A percentile compares a stretch with the other conserved stretches of the same genome.
Evolutionary conservation across 352 stramenopile species (phyloP).

Genomic region (Albugo laibachii): DNA sequence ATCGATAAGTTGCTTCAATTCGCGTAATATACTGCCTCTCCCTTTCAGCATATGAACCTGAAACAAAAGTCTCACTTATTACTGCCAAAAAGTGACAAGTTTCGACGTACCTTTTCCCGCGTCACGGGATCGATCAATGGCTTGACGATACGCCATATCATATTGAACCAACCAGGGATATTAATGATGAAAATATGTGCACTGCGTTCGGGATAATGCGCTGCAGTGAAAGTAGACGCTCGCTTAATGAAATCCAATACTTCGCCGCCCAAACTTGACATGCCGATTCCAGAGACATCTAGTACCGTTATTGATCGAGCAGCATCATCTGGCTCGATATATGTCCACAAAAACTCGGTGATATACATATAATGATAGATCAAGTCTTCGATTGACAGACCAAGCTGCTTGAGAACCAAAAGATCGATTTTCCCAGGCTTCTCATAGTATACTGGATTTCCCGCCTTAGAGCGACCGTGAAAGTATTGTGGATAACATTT

Average conservation of each 20-base stretch:
- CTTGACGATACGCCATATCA: constrained; percentile 86
- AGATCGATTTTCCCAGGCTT: constrained; percentile 75
- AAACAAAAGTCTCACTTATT: constrained; percentile 3
- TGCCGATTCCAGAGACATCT: constrained; percentile 68
- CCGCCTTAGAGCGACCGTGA: constrained; percentile 60
- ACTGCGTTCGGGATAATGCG: constrained; percentile 86
- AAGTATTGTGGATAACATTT: constrained; percentile 85
- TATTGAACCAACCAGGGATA: constrained; percentile 88
- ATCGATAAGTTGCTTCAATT: constrained; percentile 54
- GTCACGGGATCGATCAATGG: constrained; percentile 86
- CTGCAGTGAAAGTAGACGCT: constrained; percentile 69
- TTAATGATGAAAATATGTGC: constrained; percentile 92
- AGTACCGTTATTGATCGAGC: constrained; percentile 67
- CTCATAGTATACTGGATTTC: constrained; percentile 67
- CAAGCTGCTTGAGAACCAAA: constrained; percentile 62
- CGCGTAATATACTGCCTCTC: constrained; percentile 36
- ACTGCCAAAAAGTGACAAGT: no score
- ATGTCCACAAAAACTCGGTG: constrained; percentile 79
- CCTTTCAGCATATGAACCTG: constrained; percentile 72
- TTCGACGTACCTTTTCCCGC: constrained; percentile 89
- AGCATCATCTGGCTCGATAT: constrained; percentile 52
- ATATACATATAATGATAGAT: constrained; percentile 85
- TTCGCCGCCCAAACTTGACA: constrained; percentile 74
- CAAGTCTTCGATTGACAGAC: constrained; percentile 74
- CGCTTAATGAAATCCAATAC: constrained; percentile 80